Conservation (phyloP, 139 green algal genomes). For the Chlorella sp. region DNA sequence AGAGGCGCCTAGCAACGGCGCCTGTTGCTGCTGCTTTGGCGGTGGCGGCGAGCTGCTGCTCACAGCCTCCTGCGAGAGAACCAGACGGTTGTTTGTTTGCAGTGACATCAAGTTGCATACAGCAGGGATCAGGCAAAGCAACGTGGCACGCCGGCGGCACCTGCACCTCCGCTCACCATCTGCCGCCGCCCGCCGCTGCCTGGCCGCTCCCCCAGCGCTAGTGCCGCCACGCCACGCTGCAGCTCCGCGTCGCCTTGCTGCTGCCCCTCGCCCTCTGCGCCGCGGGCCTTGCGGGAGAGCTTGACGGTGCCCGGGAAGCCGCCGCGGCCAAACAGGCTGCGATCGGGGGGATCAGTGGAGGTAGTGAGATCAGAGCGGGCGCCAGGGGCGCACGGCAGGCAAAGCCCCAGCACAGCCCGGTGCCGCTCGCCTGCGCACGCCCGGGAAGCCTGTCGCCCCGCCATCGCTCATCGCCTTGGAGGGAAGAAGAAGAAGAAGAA, state of each 20-base stretch:
- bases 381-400: too few species aligned
- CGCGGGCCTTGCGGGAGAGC: slow-evolving; percentile 9
- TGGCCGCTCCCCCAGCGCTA: not conserved
- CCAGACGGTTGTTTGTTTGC: not conserved
- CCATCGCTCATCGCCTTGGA: not conserved
- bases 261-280: not conserved
- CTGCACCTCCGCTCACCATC: slow-evolving; percentile 19
- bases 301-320: slow-evolving; percentile 41
- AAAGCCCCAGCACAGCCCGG: not conserved
- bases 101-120: too few species aligned
- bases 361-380: too few species aligned
- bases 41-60: slow-evolving; percentile 17
- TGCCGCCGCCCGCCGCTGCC: not conserved
- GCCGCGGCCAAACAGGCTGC: slow-evolving; percentile 30
- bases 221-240: slow-evolving; percentile 16
- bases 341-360: not conserved
- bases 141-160: too few species aligned
- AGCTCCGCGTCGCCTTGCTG: not conserved
- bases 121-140: too few species aligned
- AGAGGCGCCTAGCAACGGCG: not conserved
- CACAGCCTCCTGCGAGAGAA: slow-evolving; percentile 9
- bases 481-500: too few species aligned
- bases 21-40: not conserved
- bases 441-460: slow-evolving; percentile 2
- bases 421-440: slow-evolving; percentile 3